These are phyloP conservation scores for Catharanthus roseus DNA, from an alignment of 257 asterid genomes.

Conservation along the genomic window DNA sequence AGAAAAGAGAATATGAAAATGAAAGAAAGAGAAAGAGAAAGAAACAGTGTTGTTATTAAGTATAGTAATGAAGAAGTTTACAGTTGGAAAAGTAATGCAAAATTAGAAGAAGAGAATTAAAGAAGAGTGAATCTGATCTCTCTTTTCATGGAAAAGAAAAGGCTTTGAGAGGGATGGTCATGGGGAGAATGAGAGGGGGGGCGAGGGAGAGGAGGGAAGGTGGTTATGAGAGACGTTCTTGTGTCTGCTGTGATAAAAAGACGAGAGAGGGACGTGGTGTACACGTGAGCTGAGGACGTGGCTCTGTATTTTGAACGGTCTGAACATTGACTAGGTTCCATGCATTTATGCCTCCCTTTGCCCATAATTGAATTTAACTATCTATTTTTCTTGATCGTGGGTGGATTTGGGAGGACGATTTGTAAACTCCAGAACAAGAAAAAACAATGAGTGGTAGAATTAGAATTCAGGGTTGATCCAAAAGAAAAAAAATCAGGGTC, in stretches of 20 bases:
- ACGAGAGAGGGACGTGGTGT: slow-evolving; percentile 42
- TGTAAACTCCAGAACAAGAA: too few species aligned
- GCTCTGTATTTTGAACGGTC: slow-evolving; percentile 18
- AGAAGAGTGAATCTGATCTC: slow-evolving; percentile 30
- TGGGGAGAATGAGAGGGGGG: slow-evolving; percentile 7
- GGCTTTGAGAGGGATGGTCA: slow-evolving; percentile 19
- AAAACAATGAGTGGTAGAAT: too few species aligned
- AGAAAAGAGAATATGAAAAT: slow-evolving; percentile 40
- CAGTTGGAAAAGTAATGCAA: slow-evolving; percentile 17
- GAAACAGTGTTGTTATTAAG: slow-evolving; percentile 15
- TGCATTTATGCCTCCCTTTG: slow-evolving; percentile 30
- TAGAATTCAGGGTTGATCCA: too few species aligned
- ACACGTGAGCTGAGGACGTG: slow-evolving; percentile 39
- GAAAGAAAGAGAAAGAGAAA: background rate
- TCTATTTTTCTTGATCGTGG: background rate
- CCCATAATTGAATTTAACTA: slow-evolving; percentile 25
- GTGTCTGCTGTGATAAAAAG: slow-evolving; percentile 29
- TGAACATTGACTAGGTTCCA: slow-evolving; percentile 32
- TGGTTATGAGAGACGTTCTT: background rate
- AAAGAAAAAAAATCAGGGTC: too few species aligned
- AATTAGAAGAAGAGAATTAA: slow-evolving; percentile 11
- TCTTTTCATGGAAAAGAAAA: slow-evolving; percentile 52
- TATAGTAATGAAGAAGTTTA: slow-evolving; percentile 27
- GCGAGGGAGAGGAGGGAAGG: slow-evolving; percentile 11
- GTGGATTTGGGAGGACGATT: background rate